A percentile compares a stretch with the other conserved stretches of the same genome.
Evolutionary conservation across 2,329 filamentous ascomycete genomes (phyloP).

Genomic region (Xylogone sp.): DNA sequence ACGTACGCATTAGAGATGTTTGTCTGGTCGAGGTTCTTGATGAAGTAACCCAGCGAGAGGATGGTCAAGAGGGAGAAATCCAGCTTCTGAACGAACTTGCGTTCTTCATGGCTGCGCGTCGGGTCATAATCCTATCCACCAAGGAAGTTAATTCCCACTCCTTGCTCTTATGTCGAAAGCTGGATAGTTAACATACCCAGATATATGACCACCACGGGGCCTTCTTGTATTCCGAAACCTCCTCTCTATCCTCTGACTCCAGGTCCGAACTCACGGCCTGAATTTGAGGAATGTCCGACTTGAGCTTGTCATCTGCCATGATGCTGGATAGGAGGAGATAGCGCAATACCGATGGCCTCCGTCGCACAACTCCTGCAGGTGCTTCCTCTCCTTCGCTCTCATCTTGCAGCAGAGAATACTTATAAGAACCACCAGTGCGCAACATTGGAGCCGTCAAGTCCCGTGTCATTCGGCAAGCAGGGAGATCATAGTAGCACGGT

Average conservation of each 20-base stretch:
- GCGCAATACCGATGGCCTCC: neutral
- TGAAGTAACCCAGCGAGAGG: slow-evolving; percentile 24
- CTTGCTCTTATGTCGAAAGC: no score
- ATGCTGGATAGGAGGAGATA: neutral
- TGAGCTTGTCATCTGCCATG: neutral
- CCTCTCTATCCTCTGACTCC: neutral
- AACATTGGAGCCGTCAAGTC: no score
- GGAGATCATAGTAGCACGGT: no score
- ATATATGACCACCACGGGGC: slow-evolving; percentile 23
- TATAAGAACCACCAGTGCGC: neutral
- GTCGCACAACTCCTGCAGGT: neutral
- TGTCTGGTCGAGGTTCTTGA: slow-evolving; percentile 24
- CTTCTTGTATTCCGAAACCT: slow-evolving; percentile 6
- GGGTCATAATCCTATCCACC: slow-evolving; percentile 20
- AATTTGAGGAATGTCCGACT: neutral
- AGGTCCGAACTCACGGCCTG: neutral
- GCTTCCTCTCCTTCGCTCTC: neutral
- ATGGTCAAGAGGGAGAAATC: slow-evolving; percentile 23
- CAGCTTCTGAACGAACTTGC: slow-evolving; percentile 22
- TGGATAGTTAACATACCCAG: slow-evolving; percentile 22
- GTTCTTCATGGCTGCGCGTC: slow-evolving; percentile 12
- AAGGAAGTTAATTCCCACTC: neutral
- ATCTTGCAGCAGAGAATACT: neutral
- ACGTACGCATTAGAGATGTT: slow-evolving; percentile 37
- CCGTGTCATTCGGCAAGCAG: no score